A percentile compares a stretch with the other conserved stretches of the same genome.
Conservation (phyloP, 2,329 filamentous ascomycete species). For the Fusarium piperis region DNA sequence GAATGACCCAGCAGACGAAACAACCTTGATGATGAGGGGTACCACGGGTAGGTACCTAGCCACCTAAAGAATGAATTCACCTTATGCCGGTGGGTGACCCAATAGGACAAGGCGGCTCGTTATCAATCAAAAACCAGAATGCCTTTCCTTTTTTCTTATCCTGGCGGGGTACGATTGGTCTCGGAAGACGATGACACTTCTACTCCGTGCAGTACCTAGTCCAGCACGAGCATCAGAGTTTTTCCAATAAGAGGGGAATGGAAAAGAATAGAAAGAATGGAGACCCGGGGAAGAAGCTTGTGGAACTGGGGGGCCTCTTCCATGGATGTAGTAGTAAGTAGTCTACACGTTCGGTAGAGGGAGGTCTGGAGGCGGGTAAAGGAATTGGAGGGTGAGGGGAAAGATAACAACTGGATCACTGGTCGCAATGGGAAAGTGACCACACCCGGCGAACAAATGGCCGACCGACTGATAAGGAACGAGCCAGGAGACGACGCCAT, state of each 20-base stretch:
- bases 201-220: not conserved
- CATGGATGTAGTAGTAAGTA: not conserved
- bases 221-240: not conserved
- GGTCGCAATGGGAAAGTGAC: conserved; percentile 34
- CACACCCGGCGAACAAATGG: conserved; percentile 15
- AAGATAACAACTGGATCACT: conserved; percentile 36
- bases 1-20: conserved; percentile 11
- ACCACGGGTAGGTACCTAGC: not conserved
- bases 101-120: conserved; percentile 30
- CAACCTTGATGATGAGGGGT: conserved; percentile 32
- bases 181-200: not conserved
- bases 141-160: conserved; percentile 13
- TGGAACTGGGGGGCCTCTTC: conserved; percentile 23
- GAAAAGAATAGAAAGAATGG: conserved; percentile 35
- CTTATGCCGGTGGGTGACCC: conserved; percentile 23
- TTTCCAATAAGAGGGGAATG: conserved; percentile 14
- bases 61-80: not conserved
- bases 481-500: conserved; percentile 28
- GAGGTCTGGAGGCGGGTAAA: not conserved
- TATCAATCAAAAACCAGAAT: conserved; percentile 34
- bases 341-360: conserved; percentile 9
- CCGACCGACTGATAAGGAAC: conserved; percentile 42
- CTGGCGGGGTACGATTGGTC: conserved; percentile 15
- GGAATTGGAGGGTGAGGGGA: conserved; percentile 25
- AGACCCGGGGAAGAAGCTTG: conserved; percentile 33